Conservation (phyloP, 2,329 filamentous ascomycete species). For the Ascochyta rabiei region DNA sequence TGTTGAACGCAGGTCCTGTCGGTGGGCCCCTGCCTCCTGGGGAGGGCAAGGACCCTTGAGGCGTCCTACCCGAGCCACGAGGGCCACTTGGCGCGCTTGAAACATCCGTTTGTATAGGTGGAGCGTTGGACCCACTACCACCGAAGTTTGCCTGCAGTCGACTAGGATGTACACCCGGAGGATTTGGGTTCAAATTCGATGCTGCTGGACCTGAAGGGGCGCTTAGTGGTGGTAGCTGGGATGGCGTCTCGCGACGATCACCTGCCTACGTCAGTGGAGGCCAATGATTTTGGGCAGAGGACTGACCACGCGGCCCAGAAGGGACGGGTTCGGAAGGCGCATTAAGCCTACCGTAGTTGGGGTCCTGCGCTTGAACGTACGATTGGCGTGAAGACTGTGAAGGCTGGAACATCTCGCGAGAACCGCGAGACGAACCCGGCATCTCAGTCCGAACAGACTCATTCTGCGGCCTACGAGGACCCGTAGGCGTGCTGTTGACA, state of each 20-base stretch:
- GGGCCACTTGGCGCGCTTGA: slow-evolving; percentile 45
- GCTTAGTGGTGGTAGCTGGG: slow-evolving; percentile 35
- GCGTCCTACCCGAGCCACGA: slow-evolving; percentile 34
- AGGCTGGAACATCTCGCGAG: slow-evolving; percentile 50
- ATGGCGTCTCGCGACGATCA: slow-evolving; percentile 37
- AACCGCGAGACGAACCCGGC: slow-evolving; percentile 25
- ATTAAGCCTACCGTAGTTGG: slow-evolving; percentile 58
- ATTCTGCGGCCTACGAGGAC: slow-evolving; percentile 56
- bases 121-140: slow-evolving; percentile 3
- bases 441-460: slow-evolving; percentile 25
- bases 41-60: slow-evolving; percentile 33
- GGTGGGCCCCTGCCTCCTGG: slow-evolving; percentile 41
- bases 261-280: slow-evolving; percentile 17
- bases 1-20: slow-evolving; percentile 40
- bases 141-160: slow-evolving; percentile 49
- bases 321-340: slow-evolving; percentile 56
- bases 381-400: slow-evolving; percentile 42
- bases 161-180: slow-evolving; percentile 61
- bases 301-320: slow-evolving; percentile 59
- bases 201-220: slow-evolving; percentile 39
- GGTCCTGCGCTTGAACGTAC: slow-evolving; percentile 50
- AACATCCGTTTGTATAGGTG: slow-evolving; percentile 42
- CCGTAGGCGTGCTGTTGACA: slow-evolving; percentile 55
- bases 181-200: slow-evolving; percentile 36
- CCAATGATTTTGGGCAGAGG: slow-evolving; percentile 1